A percentile compares a stretch with the other conserved stretches of the same genome.
Conservation (phyloP, 192 early-diverging fungal genomes). For the Dissophora ornata region DNA sequence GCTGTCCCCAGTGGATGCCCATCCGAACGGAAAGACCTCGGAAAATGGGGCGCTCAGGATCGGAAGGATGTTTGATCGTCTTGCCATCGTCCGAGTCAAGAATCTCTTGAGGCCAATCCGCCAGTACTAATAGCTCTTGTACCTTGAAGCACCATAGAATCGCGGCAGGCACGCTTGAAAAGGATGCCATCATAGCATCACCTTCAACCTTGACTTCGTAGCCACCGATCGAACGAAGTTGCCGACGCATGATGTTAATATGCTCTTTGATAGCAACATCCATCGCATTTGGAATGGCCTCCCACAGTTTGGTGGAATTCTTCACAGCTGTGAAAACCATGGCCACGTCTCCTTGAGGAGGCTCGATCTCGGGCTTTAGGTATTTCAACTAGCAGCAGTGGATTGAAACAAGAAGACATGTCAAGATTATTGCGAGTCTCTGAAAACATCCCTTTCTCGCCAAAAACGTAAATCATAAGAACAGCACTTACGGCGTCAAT, state of each 20-base stretch:
- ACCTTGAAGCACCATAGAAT: slow-evolving; percentile 90
- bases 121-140: slow-evolving; percentile 79
- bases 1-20: slow-evolving; percentile 92
- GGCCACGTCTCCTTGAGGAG: slow-evolving; percentile 84
- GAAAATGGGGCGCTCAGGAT: slow-evolving; percentile 72
- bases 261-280: slow-evolving; percentile 86
- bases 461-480: too few species aligned
- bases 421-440: too few species aligned
- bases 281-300: slow-evolving; percentile 86
- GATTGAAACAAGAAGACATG: background rate
- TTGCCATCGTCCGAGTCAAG: slow-evolving; percentile 80
- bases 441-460: too few species aligned
- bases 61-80: slow-evolving; percentile 71
- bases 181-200: slow-evolving; percentile 95
- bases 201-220: slow-evolving; percentile 97
- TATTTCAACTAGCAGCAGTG: slow-evolving; percentile 33
- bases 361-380: slow-evolving; percentile 83
- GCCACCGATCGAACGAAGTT: slow-evolving; percentile 83
- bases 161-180: slow-evolving; percentile 82
- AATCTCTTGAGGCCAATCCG: slow-evolving; percentile 91
- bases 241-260: slow-evolving; percentile 84
- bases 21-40: slow-evolving; percentile 90
- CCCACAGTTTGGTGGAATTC: slow-evolving; percentile 91
- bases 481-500: slow-evolving; percentile 64
- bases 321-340: slow-evolving; percentile 95